Conservation (phyloP, 2,329 filamentous ascomycete species). For the Triangularia verruculosa region DNA sequence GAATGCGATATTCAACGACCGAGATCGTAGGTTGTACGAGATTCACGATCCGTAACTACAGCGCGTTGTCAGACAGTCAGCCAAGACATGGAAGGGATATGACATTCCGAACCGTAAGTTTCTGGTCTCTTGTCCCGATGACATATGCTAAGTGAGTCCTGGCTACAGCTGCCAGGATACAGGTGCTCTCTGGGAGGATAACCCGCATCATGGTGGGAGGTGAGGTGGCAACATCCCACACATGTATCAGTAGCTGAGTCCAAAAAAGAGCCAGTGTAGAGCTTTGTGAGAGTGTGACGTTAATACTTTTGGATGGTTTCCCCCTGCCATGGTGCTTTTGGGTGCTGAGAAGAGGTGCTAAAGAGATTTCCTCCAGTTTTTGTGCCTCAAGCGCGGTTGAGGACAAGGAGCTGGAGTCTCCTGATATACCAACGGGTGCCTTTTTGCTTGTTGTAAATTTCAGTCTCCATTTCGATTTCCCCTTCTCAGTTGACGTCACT, state of each 20-base stretch:
- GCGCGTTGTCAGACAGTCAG: not conserved
- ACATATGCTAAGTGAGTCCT: constrained; percentile 39
- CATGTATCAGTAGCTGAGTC: constrained; percentile 37
- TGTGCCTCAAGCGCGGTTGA: constrained; percentile 35
- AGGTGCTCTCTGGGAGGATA: constrained; percentile 38
- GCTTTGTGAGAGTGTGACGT: constrained; percentile 38
- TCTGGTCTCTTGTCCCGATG: constrained; percentile 40
- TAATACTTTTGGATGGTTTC: constrained; percentile 34
- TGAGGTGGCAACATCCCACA: constrained; percentile 39
- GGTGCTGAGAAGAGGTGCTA: constrained; percentile 31
- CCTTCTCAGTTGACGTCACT: constrained; percentile 23
- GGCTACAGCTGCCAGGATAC: constrained; percentile 38
- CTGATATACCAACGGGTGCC: constrained; percentile 29
- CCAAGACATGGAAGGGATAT: not conserved
- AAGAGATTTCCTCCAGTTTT: constrained; percentile 38
- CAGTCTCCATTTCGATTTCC: constrained; percentile 34
- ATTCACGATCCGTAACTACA: constrained; percentile 39
- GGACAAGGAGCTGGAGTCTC: constrained; percentile 38
- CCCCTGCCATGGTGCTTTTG: constrained; percentile 30
- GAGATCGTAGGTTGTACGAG: constrained; percentile 32
- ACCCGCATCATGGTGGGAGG: constrained; percentile 35
- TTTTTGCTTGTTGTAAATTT: constrained; percentile 29
- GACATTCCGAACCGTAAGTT: constrained; percentile 36
- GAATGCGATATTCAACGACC: constrained; percentile 39
- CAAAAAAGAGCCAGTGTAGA: constrained; percentile 40